Evolutionary conservation across 768 basidiomycete species (phyloP).

Genomic region (Termitomyces sp.): DNA sequence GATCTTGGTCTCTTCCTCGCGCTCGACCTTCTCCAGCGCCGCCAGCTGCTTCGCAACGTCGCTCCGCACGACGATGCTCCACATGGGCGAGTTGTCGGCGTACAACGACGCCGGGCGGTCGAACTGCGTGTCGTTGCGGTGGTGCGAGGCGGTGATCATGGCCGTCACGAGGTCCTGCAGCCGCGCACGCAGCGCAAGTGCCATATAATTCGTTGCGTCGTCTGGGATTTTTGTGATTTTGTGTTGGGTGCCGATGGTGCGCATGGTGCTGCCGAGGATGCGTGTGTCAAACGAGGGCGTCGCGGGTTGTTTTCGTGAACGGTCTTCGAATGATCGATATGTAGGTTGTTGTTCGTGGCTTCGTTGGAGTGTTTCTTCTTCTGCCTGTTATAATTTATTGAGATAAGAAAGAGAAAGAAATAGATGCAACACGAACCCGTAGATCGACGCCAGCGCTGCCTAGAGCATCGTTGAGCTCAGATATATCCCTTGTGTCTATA

Average conservation of each 20-base stretch:
- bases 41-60: conserved; percentile 78
- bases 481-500: conserved; percentile 66
- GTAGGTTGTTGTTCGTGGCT: conserved; percentile 55
- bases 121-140: conserved; percentile 68
- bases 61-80: conserved; percentile 70
- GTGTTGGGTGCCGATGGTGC: conserved; percentile 59
- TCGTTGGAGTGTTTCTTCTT: conserved; percentile 77
- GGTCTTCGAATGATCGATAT: conserved; percentile 71
- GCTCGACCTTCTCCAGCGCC: conserved; percentile 70
- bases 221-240: conserved; percentile 64
- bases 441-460: conserved; percentile 87
- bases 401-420: background rate
- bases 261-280: conserved; percentile 63
- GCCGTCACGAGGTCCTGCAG: conserved; percentile 62
- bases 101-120: conserved; percentile 64
- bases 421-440: conserved; percentile 39
- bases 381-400: conserved; percentile 49
- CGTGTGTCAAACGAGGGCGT: conserved; percentile 67
- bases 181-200: conserved; percentile 71
- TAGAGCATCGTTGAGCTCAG: conserved; percentile 77
- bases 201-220: conserved; percentile 72
- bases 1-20: conserved; percentile 77
- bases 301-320: conserved; percentile 68
- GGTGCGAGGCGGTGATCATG: conserved; percentile 64
- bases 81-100: conserved; percentile 71